phyloP scores from a whole-genome alignment of 441 rosid species.

The Gossypium gossypioides region DNA sequence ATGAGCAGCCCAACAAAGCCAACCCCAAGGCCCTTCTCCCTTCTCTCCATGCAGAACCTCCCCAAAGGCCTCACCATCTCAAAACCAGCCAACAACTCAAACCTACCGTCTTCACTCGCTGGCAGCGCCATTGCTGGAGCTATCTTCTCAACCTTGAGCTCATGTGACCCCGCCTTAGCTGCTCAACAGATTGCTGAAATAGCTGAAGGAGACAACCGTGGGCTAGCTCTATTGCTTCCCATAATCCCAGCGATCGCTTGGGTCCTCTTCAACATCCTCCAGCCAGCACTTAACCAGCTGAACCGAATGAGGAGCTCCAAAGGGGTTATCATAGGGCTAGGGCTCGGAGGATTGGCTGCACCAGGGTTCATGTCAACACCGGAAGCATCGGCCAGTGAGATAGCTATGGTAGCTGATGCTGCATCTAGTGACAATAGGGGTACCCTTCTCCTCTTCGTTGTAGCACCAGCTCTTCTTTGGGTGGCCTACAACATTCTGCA shows the following conservation, averaged over 20 bases:
- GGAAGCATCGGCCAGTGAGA: conserved; percentile 41
- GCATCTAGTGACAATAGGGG: conserved; percentile 57
- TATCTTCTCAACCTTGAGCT: conserved; percentile 55
- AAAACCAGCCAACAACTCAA: conserved; percentile 24
- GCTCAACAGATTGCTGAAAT: conserved; percentile 69
- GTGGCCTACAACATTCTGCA: conserved; percentile 48
- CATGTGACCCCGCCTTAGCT: conserved; percentile 66
- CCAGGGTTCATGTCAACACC: conserved; percentile 36
- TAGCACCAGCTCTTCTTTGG: conserved; percentile 52
- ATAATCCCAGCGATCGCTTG: conserved; percentile 72
- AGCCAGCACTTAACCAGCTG: conserved; percentile 81
- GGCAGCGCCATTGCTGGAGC: conserved; percentile 64
- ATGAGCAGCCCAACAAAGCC: conserved; percentile 20
- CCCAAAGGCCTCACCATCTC: conserved; percentile 36
- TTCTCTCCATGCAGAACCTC: conserved; percentile 29
- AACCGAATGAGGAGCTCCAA: conserved; percentile 55
- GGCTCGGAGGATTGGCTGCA: conserved; percentile 57
- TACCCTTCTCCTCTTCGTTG: conserved; percentile 35
- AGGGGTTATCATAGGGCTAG: conserved; percentile 61
- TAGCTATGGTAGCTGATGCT: conserved; percentile 38
- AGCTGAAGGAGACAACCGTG: conserved; percentile 82
- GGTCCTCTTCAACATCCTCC: conserved; percentile 91
- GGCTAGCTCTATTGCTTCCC: conserved; percentile 67
- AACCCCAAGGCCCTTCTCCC: conserved; percentile 28
- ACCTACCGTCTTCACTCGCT: conserved; percentile 16